Conservation (phyloP, 139 green algal genomes). For the Microglena sp. region DNA sequence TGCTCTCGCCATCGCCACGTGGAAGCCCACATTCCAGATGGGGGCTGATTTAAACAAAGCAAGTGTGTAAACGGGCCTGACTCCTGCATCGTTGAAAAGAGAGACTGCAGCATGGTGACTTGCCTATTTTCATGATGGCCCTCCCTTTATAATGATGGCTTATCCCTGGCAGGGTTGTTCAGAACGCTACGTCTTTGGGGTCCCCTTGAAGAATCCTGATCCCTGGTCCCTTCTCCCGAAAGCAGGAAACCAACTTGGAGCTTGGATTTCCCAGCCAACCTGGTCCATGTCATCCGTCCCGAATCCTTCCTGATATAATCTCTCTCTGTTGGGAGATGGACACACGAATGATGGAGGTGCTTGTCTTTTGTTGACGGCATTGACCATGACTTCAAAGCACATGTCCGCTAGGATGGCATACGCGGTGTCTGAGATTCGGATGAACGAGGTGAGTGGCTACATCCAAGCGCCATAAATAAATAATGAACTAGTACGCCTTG, state of each 20-base stretch:
- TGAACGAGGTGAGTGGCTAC: conserved; percentile 19
- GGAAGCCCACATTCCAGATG: no score
- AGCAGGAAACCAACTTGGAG: conserved; percentile 41
- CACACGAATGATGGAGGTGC: conserved; percentile 43
- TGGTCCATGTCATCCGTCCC: conserved; percentile 38
- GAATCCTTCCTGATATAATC: conserved; percentile 30
- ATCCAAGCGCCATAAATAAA: no score
- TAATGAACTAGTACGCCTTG: no score
- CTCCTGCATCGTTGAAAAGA: no score
- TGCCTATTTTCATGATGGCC: no score
- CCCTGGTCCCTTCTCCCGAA: not conserved
- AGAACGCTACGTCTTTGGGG: not conserved
- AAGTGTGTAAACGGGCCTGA: no score
- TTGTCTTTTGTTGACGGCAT: conserved; percentile 14
- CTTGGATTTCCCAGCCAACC: conserved; percentile 41
- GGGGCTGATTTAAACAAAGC: no score
- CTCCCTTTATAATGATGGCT: no score
- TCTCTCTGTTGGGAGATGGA: conserved; percentile 46
- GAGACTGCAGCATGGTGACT: no score
- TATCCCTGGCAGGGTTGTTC: no score
- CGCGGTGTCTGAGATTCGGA: conserved; percentile 10
- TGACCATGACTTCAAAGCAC: conserved; percentile 43
- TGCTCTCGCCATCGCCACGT: no score
- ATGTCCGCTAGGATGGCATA: conserved; percentile 30
- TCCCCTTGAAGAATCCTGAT: not conserved